These are phyloP conservation scores for Manihot esculenta DNA, from an alignment of 441 rosid species.

Conservation along the genomic window DNA sequence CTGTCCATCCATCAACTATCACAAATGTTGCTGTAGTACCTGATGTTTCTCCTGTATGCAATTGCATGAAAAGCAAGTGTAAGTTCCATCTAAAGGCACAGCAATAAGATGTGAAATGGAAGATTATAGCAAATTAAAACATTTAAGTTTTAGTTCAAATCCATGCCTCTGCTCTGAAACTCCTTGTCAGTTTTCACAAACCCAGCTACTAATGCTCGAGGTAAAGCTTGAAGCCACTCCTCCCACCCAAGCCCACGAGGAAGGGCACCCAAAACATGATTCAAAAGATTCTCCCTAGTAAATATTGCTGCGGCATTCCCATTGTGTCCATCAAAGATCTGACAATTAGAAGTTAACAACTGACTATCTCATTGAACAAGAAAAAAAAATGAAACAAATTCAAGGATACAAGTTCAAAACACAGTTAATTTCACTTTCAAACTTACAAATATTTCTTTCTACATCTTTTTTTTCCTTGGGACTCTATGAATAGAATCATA, in stretches of 20 bases:
- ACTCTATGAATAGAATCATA: neutral
- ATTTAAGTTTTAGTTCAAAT: conserved; percentile 6
- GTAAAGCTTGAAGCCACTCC: conserved; percentile 88
- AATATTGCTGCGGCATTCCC: conserved; percentile 88
- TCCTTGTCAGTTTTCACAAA: conserved; percentile 92
- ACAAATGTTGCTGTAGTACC: conserved; percentile 95
- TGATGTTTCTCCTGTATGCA: conserved; percentile 71
- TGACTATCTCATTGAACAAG: conserved; percentile 3
- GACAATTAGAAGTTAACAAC: conserved; percentile 25
- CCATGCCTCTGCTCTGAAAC: conserved; percentile 78
- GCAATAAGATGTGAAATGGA: neutral
- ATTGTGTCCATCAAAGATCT: conserved; percentile 90
- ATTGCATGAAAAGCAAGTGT: conserved; percentile 4
- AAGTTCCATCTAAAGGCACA: conserved; percentile 17
- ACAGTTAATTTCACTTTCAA: neutral
- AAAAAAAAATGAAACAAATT: conserved; percentile 14
- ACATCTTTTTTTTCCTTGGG: too few species aligned
- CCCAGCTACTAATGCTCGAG: conserved; percentile 87
- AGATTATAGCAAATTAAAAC: conserved; percentile 4
- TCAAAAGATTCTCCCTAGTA: conserved; percentile 68
- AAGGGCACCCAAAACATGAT: conserved; percentile 69
- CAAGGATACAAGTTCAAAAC: neutral
- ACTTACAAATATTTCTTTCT: neutral
- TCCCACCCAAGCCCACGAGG: conserved; percentile 70
- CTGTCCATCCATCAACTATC: conserved; percentile 86